Evolutionary conservation across 305 asterid genomes (phyloP), one percentile per base, ranked within the genome.

Genomic region (Fraxinus dipetala): DNA sequence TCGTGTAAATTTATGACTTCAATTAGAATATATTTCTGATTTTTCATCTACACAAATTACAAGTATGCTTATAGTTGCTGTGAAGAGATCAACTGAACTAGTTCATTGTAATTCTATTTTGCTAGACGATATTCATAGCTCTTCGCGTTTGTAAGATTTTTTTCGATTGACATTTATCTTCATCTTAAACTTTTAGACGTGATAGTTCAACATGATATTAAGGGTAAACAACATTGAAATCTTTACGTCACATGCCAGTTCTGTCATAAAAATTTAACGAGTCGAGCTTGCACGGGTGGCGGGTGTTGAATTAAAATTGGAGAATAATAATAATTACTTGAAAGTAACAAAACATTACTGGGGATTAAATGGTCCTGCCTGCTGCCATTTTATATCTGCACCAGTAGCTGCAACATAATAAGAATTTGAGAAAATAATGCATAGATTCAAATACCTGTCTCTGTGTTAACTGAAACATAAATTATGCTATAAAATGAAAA

Each of bases 271-370:
- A 54, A 54, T 1, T n/a, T 54, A n/a, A 54, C 18, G 65, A 63
- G 31, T 24, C 16, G 72, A 63, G 34, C 72, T 63, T 24, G 32
- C 72, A 14, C 2, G 34, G 32, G 38, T 10, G 38, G 38, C 9
- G 1, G 1, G 38, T 69, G 22, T 74, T 78, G 75, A 65, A 77
- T 79, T 79, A 80, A 86, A 87, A 87, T 63, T 84, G 83, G 76
- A 70, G 73, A 83, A 89, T 74, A 80, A 77, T 77, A 65, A 28
- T 30, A 69, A 54, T 84, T 82, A 80, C 26, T 84, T 81, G 91
- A 88, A 84, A 87, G 87, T 30, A 81, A 88, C 88, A 85, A 76
- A 83, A 90, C 88, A 83, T 69, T 63, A 73, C 86, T 35, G 16
- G 13, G 69, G 67, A 78, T 70, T 54, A 83, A 80, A 43, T 36